Conservation (phyloP, 1,139 yeast species). For the Groenewaldozyma sp. region DNA sequence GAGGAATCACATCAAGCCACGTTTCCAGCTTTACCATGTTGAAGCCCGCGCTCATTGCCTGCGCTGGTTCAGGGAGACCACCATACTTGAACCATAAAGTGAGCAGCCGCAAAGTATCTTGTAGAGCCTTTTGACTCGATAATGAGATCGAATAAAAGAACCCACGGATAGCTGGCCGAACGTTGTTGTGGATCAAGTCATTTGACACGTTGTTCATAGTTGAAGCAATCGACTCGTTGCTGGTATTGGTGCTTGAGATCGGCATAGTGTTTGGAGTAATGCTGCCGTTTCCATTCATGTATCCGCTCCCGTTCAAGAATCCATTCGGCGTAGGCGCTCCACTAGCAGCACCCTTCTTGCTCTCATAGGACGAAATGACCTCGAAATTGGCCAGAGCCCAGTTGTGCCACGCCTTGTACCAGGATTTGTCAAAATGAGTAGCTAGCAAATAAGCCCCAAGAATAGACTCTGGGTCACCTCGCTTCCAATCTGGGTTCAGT, state of each 20-base stretch:
- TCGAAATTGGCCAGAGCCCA: constrained; percentile 99
- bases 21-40: constrained; percentile 82
- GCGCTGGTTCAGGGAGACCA: constrained; percentile 83
- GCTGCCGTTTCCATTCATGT: constrained; percentile 6
- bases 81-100: constrained; percentile 97
- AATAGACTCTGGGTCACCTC: constrained; percentile 67
- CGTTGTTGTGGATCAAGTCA: constrained; percentile 72
- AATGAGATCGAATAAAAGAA: constrained; percentile 91
- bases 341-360: constrained; percentile 2
- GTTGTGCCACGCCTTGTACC: constrained; percentile 99
- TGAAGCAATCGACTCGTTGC: constrained; percentile 2
- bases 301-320: no score
- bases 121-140: constrained; percentile 78
- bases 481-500: constrained; percentile 65
- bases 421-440: constrained; percentile 81
- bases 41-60: constrained; percentile 86
- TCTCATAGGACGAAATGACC: constrained; percentile 58
- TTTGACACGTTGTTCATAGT: constrained; percentile 30
- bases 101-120: constrained; percentile 80
- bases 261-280: constrained; percentile 4
- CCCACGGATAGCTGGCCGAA: constrained; percentile 89
- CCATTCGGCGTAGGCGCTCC: constrained; percentile 8
- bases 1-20: constrained; percentile 95
- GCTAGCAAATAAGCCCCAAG: constrained; percentile 88
- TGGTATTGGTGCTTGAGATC: constrained; percentile 7